phyloP scores from a whole-genome alignment of 148 eudicot species.

The Rhododendron simsii region DNA sequence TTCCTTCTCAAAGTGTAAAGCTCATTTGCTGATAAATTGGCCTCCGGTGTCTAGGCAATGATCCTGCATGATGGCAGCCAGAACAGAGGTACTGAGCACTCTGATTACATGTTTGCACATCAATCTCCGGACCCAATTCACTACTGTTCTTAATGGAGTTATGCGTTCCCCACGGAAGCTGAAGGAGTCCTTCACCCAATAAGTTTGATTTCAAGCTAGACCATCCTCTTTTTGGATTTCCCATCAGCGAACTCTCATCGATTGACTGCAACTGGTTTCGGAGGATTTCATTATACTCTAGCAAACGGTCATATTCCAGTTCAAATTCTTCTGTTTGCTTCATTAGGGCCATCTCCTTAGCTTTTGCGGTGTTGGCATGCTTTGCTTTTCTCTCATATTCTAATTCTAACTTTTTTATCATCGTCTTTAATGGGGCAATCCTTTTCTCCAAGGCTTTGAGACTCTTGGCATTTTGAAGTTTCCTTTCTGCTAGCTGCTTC shows the following conservation, averaged over 20 bases:
- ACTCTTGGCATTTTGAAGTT: slow-evolving; percentile 21
- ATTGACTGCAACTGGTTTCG: slow-evolving; percentile 15
- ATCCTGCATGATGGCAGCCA: neutral
- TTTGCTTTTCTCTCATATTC: slow-evolving; percentile 35
- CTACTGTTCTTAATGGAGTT: neutral
- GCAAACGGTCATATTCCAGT: slow-evolving; percentile 41
- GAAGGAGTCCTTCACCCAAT: neutral
- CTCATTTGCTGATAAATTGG: slow-evolving; percentile 9
- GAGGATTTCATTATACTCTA: slow-evolving; percentile 50
- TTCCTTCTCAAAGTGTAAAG: neutral
- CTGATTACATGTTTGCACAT: neutral
- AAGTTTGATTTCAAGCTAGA: neutral
- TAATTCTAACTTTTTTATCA: slow-evolving; percentile 36
- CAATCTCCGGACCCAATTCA: neutral
- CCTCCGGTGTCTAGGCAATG: slow-evolving; percentile 14
- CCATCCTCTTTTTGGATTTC: neutral
- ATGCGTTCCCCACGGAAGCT: neutral
- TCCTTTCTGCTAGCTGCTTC: slow-evolving; percentile 40
- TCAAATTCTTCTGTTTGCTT: slow-evolving; percentile 48
- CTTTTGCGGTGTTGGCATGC: slow-evolving; percentile 29
- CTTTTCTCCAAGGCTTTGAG: slow-evolving; percentile 29
- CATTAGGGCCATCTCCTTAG: slow-evolving; percentile 34
- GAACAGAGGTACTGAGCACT: neutral
- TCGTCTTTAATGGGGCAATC: slow-evolving; percentile 23
- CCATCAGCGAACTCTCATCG: neutral